These are phyloP conservation scores for Selaginella moellendorffii DNA, from an alignment of 75 land plant genomes.

Conservation along the genomic window DNA sequence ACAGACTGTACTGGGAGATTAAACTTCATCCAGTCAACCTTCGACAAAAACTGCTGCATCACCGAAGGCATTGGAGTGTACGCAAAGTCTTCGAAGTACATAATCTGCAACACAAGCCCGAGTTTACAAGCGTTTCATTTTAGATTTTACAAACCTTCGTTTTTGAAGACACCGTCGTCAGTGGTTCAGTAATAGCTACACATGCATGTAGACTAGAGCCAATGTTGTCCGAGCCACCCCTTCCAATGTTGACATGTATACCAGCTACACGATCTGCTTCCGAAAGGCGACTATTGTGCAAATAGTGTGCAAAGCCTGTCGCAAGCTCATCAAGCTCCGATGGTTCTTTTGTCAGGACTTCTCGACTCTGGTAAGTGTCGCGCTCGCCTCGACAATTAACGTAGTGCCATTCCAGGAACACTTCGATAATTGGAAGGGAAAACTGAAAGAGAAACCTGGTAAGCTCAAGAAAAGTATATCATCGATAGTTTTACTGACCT, in stretches of 20 bases:
- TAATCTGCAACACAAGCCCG: not conserved
- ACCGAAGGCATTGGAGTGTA: slow-evolving; percentile 1
- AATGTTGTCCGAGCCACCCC: not conserved
- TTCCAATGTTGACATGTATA: not conserved
- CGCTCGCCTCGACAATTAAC: not conserved
- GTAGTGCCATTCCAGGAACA: not conserved
- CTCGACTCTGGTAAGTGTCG: not conserved
- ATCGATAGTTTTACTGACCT: not conserved
- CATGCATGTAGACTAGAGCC: not conserved
- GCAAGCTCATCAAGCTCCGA: not conserved
- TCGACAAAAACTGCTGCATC: not conserved
- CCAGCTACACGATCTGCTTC: not conserved
- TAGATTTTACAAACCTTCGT: not conserved
- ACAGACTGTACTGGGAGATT: not conserved
- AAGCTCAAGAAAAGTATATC: not conserved
- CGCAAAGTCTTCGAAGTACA: slow-evolving; percentile 2
- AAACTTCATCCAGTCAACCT: slow-evolving; percentile 1
- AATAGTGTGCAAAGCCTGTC: not conserved
- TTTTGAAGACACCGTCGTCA: not conserved
- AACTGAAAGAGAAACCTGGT: too few relatives aligned
- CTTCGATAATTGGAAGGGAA: too few relatives aligned
- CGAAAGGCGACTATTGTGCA: not conserved
- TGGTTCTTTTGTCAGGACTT: not conserved
- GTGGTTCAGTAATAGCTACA: not conserved
- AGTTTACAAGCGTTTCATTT: not conserved